Evolutionary conservation across 306 rosid genomes (phyloP).

Genomic region (Ormosia emarginata): DNA sequence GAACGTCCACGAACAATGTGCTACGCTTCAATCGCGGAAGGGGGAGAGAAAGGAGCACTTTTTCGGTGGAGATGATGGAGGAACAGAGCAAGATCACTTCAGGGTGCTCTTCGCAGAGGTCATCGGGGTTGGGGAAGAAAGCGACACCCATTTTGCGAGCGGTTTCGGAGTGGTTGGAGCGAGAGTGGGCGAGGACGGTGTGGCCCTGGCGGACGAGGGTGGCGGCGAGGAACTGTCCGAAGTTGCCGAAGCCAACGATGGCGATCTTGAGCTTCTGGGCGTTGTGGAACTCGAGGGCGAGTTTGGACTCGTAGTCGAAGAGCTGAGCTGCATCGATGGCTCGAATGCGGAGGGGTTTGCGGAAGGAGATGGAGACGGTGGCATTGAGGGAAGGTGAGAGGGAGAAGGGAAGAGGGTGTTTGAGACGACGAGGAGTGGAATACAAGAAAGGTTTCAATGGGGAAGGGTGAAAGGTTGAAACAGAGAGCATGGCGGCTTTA

Average conservation of each 20-base stretch:
- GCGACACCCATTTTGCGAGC: conserved; percentile 51
- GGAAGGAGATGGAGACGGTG: not conserved
- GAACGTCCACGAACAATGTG: conserved; percentile 71
- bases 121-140: conserved; percentile 58
- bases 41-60: conserved; percentile 58
- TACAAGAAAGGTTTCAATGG: not conserved
- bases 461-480: conserved; percentile 28
- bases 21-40: conserved; percentile 62
- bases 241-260: conserved; percentile 71
- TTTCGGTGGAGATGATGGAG: conserved; percentile 60
- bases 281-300: conserved; percentile 43
- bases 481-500: conserved; percentile 24
- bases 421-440: not conserved
- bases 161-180: conserved; percentile 44
- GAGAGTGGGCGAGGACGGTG: conserved; percentile 68
- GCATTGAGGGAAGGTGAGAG: no score
- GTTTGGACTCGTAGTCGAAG: conserved; percentile 62
- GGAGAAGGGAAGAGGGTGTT: not conserved
- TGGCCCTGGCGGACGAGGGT: conserved; percentile 70
- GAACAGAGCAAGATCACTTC: conserved; percentile 69
- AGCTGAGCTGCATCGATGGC: conserved; percentile 72
- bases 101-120: conserved; percentile 82
- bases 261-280: conserved; percentile 65
- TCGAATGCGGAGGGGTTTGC: conserved; percentile 34
- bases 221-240: conserved; percentile 72